Base-by-base conservation (phyloP, 2,329 filamentous ascomycete genomes). In the Sporothrix humicola region DNA sequence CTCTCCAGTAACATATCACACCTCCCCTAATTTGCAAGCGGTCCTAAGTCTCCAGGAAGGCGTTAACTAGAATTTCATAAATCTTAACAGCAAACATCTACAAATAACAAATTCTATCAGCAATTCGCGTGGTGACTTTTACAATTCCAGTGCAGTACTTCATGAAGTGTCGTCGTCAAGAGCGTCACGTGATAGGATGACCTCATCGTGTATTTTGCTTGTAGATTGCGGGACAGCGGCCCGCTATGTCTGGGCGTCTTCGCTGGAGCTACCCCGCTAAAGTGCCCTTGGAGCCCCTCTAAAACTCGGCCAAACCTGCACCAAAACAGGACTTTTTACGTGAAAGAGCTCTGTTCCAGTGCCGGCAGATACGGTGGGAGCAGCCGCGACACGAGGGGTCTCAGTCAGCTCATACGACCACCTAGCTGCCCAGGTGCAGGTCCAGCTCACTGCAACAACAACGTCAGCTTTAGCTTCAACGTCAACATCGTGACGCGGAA, bases 221-320 rank as follows among this genome's bases (percentile, higher is more conserved):
- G 13, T 13, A 63, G 26, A 48, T 15, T 48, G 42, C 42, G 61
- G 61, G 42, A 44, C 20, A 20, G 20, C 20, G 42, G 61, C 61
- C 61, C 61, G 42, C 61, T 66, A n/a, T 26, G 48, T 46, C 42
- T n/a, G 42, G 13, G n/a, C n/a, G 20, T 63, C 12, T 13, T 63
- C n/a, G 9, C 20, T 66, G n/a, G n/a, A 66, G 61, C 61, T 66
- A 17, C 61, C 61, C 61, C 61, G 46, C 61, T 23, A 48, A 65
- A 48, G 31, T 37, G 31, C 31, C 31, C 31, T 37, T 37, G 31
- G 7, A 6, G 10, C 61, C 61, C 61, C 61, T 48, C 42, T 48
- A 26, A 46, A 48, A 48, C 8, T 9, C 10, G 6, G n/a, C 42
- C 10, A 13, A 48, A 26, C 23, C 26, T 10, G 20, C 61, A 12